Percentiles rank a stretch among this genome's conserved stretches.
These are phyloP conservation scores for Pseudonitzschia delicatissima DNA, from an alignment of 108 stramenopile genomes.

Conservation along the genomic window DNA sequence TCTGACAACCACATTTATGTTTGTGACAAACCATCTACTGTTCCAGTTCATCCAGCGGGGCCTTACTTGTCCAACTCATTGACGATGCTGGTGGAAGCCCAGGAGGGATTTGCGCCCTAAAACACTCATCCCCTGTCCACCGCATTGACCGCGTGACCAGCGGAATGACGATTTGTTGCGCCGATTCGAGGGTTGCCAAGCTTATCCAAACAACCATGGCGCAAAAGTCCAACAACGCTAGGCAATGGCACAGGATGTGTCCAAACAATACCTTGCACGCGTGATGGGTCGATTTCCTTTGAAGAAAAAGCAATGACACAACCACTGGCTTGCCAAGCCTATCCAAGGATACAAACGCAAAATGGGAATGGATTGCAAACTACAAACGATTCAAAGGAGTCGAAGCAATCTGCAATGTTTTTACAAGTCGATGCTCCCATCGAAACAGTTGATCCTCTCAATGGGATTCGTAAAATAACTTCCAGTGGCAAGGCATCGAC, in stretches of 20 bases:
- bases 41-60: conserved; percentile 82
- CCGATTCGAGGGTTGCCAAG: conserved; percentile 47
- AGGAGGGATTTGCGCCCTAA: conserved; percentile 54
- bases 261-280: conserved; percentile 75
- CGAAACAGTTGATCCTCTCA: conserved; percentile 50
- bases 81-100: conserved; percentile 74
- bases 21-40: conserved; percentile 73
- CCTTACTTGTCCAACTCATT: conserved; percentile 77
- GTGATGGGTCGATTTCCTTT: conserved; percentile 56
- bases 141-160: conserved; percentile 79
- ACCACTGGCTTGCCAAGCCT: background rate
- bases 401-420: background rate
- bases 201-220: conserved; percentile 55
- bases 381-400: background rate
- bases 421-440: conserved; percentile 71
- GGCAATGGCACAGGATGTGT: conserved; percentile 15
- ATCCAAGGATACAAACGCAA: background rate
- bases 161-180: conserved; percentile 69
- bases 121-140: conserved; percentile 74
- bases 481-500: conserved; percentile 59
- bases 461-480: conserved; percentile 56
- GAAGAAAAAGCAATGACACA: background rate
- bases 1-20: conserved; percentile 40
- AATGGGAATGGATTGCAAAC: conserved; percentile 28
- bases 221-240: conserved; percentile 3